A percentile compares a stretch with the other conserved stretches of the same genome.
Conservation (phyloP, 495 filamentous ascomycete genomes). For the Penicillium waksmanii region DNA sequence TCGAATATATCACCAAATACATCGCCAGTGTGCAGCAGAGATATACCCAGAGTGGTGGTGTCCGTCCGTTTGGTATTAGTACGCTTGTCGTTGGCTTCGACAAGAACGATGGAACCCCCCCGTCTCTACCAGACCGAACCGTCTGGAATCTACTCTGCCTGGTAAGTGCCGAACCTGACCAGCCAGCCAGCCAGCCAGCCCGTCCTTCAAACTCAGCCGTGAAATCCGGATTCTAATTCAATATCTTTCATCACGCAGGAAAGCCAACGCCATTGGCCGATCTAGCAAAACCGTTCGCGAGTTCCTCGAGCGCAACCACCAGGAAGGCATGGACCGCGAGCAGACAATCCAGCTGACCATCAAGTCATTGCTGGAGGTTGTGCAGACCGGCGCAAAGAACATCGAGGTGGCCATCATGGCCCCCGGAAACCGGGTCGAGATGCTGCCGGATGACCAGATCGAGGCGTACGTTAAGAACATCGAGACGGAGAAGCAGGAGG, state of each 20-base stretch:
- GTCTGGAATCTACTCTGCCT: constrained; percentile 97
- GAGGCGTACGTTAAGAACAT: constrained; percentile 97
- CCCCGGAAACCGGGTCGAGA: constrained; percentile 88
- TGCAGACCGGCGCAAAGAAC: constrained; percentile 98
- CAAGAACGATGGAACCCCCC: constrained; percentile 81
- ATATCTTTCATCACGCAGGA: constrained; percentile 59
- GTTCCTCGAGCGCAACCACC: constrained; percentile 97
- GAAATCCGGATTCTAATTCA: not conserved
- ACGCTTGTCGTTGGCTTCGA: constrained; percentile 97
- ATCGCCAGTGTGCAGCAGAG: constrained; percentile 96
- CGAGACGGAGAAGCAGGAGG: constrained; percentile 98
- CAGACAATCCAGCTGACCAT: constrained; percentile 96
- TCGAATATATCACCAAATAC: constrained; percentile 99
- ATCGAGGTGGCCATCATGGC: constrained; percentile 99
- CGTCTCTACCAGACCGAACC: constrained; percentile 97
- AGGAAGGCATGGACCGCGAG: constrained; percentile 93
- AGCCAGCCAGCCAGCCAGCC: too few relatives aligned
- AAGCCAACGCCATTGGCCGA: constrained; percentile 97
- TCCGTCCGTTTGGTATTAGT: constrained; percentile 95
- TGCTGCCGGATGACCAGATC: constrained; percentile 93
- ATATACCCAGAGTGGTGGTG: constrained; percentile 98
- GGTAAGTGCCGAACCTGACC: constrained; percentile 56
- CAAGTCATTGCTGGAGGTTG: constrained; percentile 96
- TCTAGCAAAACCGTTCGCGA: constrained; percentile 98
- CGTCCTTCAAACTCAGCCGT: too few relatives aligned